Evolutionary conservation across 1,284 basidiomycete species (phyloP), one percentile per base, ranked within the genome.

Genomic region (Somion occarium): DNA sequence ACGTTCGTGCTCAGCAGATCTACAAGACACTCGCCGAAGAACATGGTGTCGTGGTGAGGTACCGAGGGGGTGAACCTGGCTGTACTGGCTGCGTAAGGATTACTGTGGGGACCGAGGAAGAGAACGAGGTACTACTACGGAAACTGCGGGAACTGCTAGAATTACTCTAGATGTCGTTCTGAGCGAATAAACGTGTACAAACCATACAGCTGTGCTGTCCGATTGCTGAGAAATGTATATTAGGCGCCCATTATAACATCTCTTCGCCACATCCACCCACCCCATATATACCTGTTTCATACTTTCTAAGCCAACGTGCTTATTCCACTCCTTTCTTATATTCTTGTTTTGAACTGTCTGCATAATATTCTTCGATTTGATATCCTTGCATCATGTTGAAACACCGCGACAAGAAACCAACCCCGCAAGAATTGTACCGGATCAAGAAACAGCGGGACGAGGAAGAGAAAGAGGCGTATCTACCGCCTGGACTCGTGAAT

Each of bases 51-150:
- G 97, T 99, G 3, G 92, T 99, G 15, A 74, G 97, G 44, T 98
- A 86, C 71, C 76, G 97, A 50, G 93, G 94, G 0, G 75, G 78
- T 24, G 97, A 99, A 69, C 64, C 78, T 4, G 96, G 97, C 0
- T 99, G 97, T 59, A 74, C 76, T 43, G 97, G 86, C 0, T 97
- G 93, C 64, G 62, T 99, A 67, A 73, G 97, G 49, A 87, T 99
- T 23, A 98, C 96, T 1, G 78, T 99, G 5, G 97, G 97, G 0
- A 93, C 85, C 5, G 78, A 81, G 56, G 81, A 82, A 50, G 97
- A 99, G 73, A 93, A 91, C 59, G 66, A 59, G 53, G 66, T 70
- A n/a, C 67, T 85, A 20, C 30, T 87, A 37, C 53, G 65, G 56
- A 75, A 73, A 62, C 51, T 88, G 38, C 64, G 57, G 51, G 70